phyloP scores from a whole-genome alignment of 140 eudicot genomes.

The Erigeron philadelphicus region DNA sequence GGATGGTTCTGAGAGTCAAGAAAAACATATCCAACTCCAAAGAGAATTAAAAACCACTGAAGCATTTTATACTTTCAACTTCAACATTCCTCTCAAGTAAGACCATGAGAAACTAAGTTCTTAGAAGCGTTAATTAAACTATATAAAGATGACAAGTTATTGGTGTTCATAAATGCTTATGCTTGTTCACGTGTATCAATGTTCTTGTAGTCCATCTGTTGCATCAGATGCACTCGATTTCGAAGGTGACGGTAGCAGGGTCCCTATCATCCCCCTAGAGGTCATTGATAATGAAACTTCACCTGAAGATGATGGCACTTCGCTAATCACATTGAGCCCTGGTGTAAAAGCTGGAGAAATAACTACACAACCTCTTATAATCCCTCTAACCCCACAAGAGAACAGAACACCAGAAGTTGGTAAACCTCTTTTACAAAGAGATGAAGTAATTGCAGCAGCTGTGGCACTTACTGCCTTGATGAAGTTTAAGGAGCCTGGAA shows the following conservation, averaged over 20 bases:
- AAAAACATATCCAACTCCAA: slow-evolving; percentile 21
- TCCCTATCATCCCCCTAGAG: slow-evolving; percentile 21
- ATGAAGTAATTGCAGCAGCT: neutral
- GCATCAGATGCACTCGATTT: slow-evolving; percentile 21
- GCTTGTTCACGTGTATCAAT: neutral
- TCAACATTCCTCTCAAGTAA: slow-evolving; percentile 23
- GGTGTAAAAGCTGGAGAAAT: slow-evolving; percentile 17
- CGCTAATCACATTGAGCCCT: neutral
- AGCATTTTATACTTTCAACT: neutral
- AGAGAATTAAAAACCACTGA: slow-evolving; percentile 23
- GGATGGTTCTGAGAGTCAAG: slow-evolving; percentile 21
- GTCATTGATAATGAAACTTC: slow-evolving; percentile 9
- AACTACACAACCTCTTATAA: neutral
- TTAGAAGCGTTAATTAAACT: neutral
- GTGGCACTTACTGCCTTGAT: neutral
- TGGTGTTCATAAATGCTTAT: neutral
- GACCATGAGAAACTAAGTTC: neutral
- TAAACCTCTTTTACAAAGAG: slow-evolving; percentile 15
- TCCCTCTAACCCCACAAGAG: slow-evolving; percentile 2
- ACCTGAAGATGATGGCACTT: slow-evolving; percentile 2
- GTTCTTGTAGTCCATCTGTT: slow-evolving; percentile 25
- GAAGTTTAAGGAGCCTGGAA: neutral
- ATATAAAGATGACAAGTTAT: neutral
- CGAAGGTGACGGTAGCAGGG: slow-evolving; percentile 4
- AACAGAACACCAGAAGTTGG: neutral